Percentiles rank a stretch among this genome's conserved stretches.
Conservation (phyloP, 805 yeast genomes). For the Yarrowia sp. region DNA sequence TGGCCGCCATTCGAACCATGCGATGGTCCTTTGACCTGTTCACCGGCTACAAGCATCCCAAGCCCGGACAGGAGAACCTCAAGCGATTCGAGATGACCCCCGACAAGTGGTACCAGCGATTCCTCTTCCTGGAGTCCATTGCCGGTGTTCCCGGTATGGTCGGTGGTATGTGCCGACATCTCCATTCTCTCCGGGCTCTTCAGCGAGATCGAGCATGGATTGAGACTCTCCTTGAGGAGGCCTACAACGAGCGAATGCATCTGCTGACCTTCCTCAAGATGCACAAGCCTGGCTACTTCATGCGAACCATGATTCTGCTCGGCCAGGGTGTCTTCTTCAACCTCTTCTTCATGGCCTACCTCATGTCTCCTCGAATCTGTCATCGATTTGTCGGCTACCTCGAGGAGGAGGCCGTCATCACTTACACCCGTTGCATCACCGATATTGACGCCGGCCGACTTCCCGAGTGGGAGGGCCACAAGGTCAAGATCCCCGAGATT, state of each 20-base stretch:
- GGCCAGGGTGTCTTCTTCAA: conserved; percentile 75
- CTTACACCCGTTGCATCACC: conserved; percentile 60
- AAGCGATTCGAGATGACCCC: conserved; percentile 54
- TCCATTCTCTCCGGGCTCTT: conserved; percentile 60
- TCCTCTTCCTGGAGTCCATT: conserved; percentile 63
- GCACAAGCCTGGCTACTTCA: conserved; percentile 60
- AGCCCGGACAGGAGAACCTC: conserved; percentile 42
- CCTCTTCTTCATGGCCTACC: conserved; percentile 58
- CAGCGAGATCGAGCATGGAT: conserved; percentile 72
- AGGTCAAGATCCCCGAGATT: conserved; percentile 42
- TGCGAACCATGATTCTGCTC: conserved; percentile 51
- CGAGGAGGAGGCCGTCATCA: conserved; percentile 73
- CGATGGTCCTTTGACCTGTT: conserved; percentile 56
- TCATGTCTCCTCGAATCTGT: conserved; percentile 60
- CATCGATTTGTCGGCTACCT: conserved; percentile 76
- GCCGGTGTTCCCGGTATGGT: conserved; percentile 84
- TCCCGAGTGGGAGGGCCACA: conserved; percentile 45
- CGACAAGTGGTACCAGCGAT: conserved; percentile 58
- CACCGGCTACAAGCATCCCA: conserved; percentile 61
- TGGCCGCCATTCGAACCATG: conserved; percentile 45
- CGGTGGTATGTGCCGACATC: conserved; percentile 68
- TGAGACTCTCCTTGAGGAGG: conserved; percentile 70
- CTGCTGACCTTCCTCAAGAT: conserved; percentile 63
- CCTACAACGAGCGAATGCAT: conserved; percentile 78
- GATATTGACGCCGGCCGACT: conserved; percentile 52